phyloP scores from a whole-genome alignment of 306 rosid genomes.

The Adenanthera pavonina region DNA sequence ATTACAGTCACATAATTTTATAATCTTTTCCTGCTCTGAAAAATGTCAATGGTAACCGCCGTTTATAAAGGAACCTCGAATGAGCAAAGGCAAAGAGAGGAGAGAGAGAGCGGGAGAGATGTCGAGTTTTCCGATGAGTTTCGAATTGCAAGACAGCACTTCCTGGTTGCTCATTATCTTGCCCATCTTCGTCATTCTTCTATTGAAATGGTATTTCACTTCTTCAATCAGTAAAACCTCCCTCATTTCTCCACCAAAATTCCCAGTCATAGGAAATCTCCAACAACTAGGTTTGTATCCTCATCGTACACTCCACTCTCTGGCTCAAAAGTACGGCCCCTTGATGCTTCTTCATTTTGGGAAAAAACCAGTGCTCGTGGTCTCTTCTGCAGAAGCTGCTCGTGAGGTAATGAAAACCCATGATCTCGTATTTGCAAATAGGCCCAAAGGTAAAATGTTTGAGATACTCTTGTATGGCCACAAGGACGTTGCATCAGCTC shows the following conservation, averaged over 20 bases:
- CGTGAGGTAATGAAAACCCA: conserved; percentile 54
- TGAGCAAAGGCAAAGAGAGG: neutral
- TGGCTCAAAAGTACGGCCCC: conserved; percentile 50
- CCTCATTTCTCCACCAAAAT: conserved; percentile 44
- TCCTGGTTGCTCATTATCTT: neutral
- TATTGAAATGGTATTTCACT: conserved; percentile 31
- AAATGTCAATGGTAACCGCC: too few species aligned
- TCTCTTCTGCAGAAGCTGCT: conserved; percentile 55
- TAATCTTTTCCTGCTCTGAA: too few species aligned
- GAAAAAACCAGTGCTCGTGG: conserved; percentile 43
- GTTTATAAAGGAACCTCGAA: too few species aligned
- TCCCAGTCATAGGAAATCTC: neutral
- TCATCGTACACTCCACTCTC: conserved; percentile 30
- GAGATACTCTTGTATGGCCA: conserved; percentile 39
- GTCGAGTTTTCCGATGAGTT: neutral
- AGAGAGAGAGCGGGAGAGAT: neutral
- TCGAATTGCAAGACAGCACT: neutral
- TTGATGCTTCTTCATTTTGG: conserved; percentile 63
- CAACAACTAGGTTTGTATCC: neutral
- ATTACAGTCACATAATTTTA: too few species aligned
- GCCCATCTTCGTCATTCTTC: neutral
- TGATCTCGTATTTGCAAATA: conserved; percentile 50
- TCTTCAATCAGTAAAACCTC: neutral
- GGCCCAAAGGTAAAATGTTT: conserved; percentile 18
- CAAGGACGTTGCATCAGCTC: conserved; percentile 25